phyloP scores from a whole-genome alignment of 2,329 filamentous ascomycete genomes.

The Tolypocladium guangdongense region DNA sequence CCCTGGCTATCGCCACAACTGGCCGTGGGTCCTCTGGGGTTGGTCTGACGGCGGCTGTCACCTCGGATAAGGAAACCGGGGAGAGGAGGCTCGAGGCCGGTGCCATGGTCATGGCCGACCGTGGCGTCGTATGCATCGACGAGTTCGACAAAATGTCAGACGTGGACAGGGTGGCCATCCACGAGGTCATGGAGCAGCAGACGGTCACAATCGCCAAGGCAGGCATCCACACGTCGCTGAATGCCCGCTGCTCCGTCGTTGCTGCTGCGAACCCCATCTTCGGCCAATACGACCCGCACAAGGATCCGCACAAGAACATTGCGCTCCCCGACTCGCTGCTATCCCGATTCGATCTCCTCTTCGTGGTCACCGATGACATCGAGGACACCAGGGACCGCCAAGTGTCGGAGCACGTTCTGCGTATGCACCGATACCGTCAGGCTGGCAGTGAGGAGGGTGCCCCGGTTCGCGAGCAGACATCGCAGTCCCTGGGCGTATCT shows the following conservation, averaged over 20 bases:
- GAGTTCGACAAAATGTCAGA: conserved; percentile 99
- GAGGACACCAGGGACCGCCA: conserved; percentile 85
- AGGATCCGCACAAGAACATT: conserved; percentile 98
- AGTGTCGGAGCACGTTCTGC: conserved; percentile 90
- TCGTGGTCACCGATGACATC: conserved; percentile 96
- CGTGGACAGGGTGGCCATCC: conserved; percentile 92
- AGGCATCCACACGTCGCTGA: conserved; percentile 93
- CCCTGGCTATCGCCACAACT: conserved; percentile 91
- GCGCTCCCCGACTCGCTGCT: conserved; percentile 91
- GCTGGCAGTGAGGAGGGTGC: conserved; percentile 89
- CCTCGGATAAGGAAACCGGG: conserved; percentile 92
- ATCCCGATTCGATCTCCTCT: conserved; percentile 96
- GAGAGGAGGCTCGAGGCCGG: conserved; percentile 90
- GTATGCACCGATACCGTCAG: conserved; percentile 93
- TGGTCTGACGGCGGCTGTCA: conserved; percentile 93
- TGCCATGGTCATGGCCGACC: conserved; percentile 96
- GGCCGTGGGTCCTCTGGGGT: conserved; percentile 95
- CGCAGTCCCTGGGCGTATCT: conserved; percentile 79
- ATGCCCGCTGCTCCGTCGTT: conserved; percentile 91
- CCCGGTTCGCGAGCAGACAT: conserved; percentile 78
- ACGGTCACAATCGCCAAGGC: conserved; percentile 98
- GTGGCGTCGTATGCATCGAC: conserved; percentile 96
- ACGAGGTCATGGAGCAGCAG: conserved; percentile 99
- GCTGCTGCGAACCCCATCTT: conserved; percentile 97
- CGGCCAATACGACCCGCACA: conserved; percentile 96